phyloP scores from a whole-genome alignment of 169 alveolate genomes.

The Theileria annulata region DNA sequence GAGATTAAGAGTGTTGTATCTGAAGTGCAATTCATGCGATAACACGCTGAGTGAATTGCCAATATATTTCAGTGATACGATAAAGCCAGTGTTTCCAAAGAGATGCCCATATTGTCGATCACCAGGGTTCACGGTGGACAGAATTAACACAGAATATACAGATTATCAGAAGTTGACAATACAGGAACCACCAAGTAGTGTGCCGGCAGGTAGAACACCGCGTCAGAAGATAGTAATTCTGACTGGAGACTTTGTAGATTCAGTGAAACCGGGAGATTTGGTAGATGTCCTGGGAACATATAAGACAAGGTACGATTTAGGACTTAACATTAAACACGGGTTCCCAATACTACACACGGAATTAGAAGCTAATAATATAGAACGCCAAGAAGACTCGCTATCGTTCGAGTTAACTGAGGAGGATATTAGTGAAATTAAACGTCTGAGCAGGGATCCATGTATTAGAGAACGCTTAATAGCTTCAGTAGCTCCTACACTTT shows the following conservation, averaged over 20 bases:
- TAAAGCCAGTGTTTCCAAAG: slow-evolving; percentile 79
- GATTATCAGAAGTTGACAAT: slow-evolving; percentile 95
- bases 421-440: slow-evolving; percentile 87
- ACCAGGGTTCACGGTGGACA: slow-evolving; percentile 87
- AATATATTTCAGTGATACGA: slow-evolving; percentile 74
- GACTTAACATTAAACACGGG: slow-evolving; percentile 93
- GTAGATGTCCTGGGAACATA: slow-evolving; percentile 95
- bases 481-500: slow-evolving; percentile 97
- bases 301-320: slow-evolving; percentile 90
- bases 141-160: slow-evolving; percentile 91
- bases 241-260: slow-evolving; percentile 95
- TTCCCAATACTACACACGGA: slow-evolving; percentile 95
- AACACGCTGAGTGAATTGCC: slow-evolving; percentile 75
- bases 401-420: slow-evolving; percentile 91
- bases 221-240: slow-evolving; percentile 94
- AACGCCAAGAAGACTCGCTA: slow-evolving; percentile 86
- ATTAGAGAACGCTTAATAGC: slow-evolving; percentile 91
- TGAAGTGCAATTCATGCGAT: slow-evolving; percentile 86
- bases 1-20: slow-evolving; percentile 86
- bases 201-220: slow-evolving; percentile 99
- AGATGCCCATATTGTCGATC: slow-evolving; percentile 91
- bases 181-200: slow-evolving; percentile 96
- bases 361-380: slow-evolving; percentile 93
- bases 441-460: slow-evolving; percentile 90
- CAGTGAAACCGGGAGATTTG: slow-evolving; percentile 99